Base-by-base conservation (phyloP, 23 red algal species). In the Gracilaria caudata region DNA sequence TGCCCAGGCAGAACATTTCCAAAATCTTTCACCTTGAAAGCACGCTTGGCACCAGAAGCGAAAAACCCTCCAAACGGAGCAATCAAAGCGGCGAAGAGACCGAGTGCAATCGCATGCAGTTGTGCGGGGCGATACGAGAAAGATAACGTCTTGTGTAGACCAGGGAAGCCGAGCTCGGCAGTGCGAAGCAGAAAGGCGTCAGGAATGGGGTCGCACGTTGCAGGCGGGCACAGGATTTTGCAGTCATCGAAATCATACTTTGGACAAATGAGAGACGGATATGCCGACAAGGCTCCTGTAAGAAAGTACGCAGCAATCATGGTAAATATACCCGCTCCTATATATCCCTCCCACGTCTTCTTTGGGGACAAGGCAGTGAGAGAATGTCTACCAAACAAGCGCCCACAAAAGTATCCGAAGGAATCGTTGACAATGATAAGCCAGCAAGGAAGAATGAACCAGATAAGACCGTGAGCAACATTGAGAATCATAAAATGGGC, bases 261-360 rank as follows among this genome's bases (percentile, higher is more conserved):
- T 1, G 93, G 97, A 77, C 97, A 99, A 23, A 88, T 78, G 29
- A 99, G 77, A 64, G 83, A 93, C 17, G 86, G 81, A 64, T 81
- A 95, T 24, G 71, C 51, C 14, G 83, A 82, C n/a, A 99, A 77
- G 25, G 64, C 64, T 13, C 86, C 82, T 26, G 93, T 75, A 35
- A 99, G 74, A 51, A 87, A 94, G 45, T 81, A 87, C 14, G 88
- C 97, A 49, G 91, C 83, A 26, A 99, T 64, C 81, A 95, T 81
- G 21, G 97, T 99, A 20, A 90, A 92, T 38, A 94, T 74, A 24
- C 81, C 97, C 29, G 93, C 97, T 16, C 94, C 93, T 79, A 99
- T 99, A 51, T 93, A 96, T 10, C 97, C 97, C 76, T 99, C 97
- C 97, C 92, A 95, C 21, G 97, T 99, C 89, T 99, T 99, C 58